These are phyloP conservation scores for Coemansia pectinata DNA, from an alignment of 192 early-diverging fungal species.

Conservation along the genomic window DNA sequence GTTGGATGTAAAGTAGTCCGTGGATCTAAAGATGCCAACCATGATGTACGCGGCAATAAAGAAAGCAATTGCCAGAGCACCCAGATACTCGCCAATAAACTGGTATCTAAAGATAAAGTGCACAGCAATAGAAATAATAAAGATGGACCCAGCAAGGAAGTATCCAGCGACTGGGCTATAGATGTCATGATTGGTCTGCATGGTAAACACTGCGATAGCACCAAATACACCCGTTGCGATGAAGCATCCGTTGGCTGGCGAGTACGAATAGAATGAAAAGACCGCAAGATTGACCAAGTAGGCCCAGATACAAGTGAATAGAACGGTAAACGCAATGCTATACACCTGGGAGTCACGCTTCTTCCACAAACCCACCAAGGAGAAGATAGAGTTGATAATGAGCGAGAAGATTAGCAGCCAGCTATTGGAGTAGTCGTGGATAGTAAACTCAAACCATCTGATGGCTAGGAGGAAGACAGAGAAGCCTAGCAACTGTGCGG, in stretches of 20 bases:
- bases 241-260: slow-evolving; percentile 5
- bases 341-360: background rate
- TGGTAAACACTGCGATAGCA: slow-evolving; percentile 1
- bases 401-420: slow-evolving; percentile 5
- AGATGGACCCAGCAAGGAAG: background rate
- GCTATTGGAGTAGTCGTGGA: slow-evolving; percentile 7
- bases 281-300: background rate
- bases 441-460: slow-evolving; percentile 6
- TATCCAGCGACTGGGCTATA: background rate
- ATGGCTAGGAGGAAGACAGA: slow-evolving; percentile 5
- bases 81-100: background rate
- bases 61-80: slow-evolving; percentile 2
- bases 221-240: slow-evolving; percentile 1
- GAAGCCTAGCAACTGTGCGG: slow-evolving; percentile 3
- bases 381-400: background rate
- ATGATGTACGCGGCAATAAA: slow-evolving; percentile 1
- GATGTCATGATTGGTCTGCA: slow-evolving; percentile 2
- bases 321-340: background rate
- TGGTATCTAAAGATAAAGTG: slow-evolving; percentile 1
- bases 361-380: slow-evolving; percentile 1
- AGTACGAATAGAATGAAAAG: slow-evolving; percentile 10
- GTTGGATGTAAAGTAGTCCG: background rate
- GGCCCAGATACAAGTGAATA: slow-evolving; percentile 5
- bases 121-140: background rate
- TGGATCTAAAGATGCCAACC: slow-evolving; percentile 1